Conservation (phyloP, 768 basidiomycete species). For the Mycena venus region DNA sequence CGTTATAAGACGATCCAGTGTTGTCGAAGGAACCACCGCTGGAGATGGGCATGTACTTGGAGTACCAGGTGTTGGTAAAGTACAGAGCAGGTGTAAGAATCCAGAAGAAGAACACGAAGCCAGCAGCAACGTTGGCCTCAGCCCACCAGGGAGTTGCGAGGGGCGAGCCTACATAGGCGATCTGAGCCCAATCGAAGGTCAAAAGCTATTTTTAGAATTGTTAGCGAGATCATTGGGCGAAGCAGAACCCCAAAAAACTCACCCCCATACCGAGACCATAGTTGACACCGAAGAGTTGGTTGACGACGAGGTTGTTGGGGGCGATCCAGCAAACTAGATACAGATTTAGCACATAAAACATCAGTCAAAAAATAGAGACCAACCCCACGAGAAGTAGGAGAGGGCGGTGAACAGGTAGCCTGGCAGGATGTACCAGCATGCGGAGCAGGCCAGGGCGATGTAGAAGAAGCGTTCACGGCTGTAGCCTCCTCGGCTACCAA, state of each 20-base stretch:
- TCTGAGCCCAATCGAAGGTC: conserved; percentile 71
- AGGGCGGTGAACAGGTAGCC: conserved; percentile 63
- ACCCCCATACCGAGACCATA: conserved; percentile 41
- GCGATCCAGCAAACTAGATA: conserved; percentile 26
- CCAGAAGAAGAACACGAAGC: conserved; percentile 65
- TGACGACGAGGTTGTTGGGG: conserved; percentile 28
- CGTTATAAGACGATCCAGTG: conserved; percentile 44
- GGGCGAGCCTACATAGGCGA: conserved; percentile 71
- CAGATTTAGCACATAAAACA: background rate
- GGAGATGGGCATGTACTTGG: conserved; percentile 56
- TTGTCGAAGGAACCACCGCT: conserved; percentile 63
- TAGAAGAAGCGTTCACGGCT: conserved; percentile 81
- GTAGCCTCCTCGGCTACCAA: conserved; percentile 70
- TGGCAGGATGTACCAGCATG: conserved; percentile 67
- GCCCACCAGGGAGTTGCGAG: conserved; percentile 65
- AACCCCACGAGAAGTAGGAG: conserved; percentile 72
- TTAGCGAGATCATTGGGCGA: no score
- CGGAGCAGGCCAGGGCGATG: conserved; percentile 67
- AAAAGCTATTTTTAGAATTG: conserved; percentile 39
- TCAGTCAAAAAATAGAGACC: conserved; percentile 37
- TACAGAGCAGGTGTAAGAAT: conserved; percentile 56
- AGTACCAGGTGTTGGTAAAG: conserved; percentile 63
- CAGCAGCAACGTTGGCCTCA: conserved; percentile 59
- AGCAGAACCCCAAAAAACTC: background rate
- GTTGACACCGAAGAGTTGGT: conserved; percentile 35